These are phyloP conservation scores for Cladophialophora yegresii DNA, from an alignment of 2,329 filamentous ascomycete genomes.

Conservation along the genomic window DNA sequence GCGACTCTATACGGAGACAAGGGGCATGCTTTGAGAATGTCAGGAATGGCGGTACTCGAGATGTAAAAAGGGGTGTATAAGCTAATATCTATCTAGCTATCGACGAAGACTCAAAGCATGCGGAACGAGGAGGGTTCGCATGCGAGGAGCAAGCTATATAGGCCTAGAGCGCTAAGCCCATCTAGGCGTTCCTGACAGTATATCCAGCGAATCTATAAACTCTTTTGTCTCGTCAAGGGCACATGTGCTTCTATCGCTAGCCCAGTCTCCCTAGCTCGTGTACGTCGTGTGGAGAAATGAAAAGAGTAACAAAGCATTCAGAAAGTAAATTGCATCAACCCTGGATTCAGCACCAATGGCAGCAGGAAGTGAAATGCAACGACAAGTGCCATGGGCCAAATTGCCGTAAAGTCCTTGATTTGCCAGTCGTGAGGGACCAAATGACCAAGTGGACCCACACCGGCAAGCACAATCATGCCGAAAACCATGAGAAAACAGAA, in stretches of 20 bases:
- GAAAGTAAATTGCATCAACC: conserved; percentile 37
- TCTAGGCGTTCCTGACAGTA: too few species aligned
- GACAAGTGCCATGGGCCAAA: conserved; percentile 59
- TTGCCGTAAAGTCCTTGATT: conserved; percentile 61
- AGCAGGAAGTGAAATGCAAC: conserved; percentile 43
- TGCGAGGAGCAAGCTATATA: too few species aligned
- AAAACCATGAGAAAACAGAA: conserved; percentile 50
- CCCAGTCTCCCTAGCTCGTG: not conserved
- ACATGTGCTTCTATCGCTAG: not conserved
- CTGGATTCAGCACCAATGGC: conserved; percentile 39
- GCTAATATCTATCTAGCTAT: too few species aligned
- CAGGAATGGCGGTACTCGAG: too few species aligned
- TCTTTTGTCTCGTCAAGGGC: not conserved
- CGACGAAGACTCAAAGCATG: too few species aligned
- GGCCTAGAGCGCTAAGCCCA: too few species aligned
- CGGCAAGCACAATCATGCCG: conserved; percentile 54
- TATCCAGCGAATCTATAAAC: too few species aligned
- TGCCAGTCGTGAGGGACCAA: conserved; percentile 55
- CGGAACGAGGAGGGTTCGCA: too few species aligned
- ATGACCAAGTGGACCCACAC: conserved; percentile 38
- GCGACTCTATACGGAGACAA: too few species aligned
- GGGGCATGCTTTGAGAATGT: too few species aligned
- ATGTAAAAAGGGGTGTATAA: too few species aligned
- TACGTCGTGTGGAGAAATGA: not conserved
- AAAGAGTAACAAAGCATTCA: conserved; percentile 2